Evolutionary conservation across 306 rosid species (phyloP).

Genomic region (Arachis hypogaea): DNA sequence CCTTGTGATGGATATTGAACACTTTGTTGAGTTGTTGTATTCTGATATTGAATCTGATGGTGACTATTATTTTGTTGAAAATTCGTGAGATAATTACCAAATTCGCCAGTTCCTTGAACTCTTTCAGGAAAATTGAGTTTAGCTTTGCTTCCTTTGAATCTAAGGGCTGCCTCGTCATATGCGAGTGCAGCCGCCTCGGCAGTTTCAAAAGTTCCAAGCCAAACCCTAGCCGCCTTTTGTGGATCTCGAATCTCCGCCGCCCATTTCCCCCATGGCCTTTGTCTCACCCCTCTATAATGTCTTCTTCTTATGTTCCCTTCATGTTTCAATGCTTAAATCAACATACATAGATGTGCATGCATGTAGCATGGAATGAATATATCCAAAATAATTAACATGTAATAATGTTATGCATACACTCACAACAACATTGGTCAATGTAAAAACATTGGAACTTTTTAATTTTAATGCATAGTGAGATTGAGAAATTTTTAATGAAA

Average conservation of each 20-base stretch:
- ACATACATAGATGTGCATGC: neutral
- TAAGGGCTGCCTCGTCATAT: slow-evolving; percentile 82
- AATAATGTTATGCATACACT: too few species aligned
- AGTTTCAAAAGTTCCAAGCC: slow-evolving; percentile 87
- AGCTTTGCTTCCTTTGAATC: slow-evolving; percentile 94
- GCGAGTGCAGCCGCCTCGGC: slow-evolving; percentile 90
- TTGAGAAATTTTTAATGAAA: too few species aligned
- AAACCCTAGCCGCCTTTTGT: slow-evolving; percentile 74
- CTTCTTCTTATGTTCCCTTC: slow-evolving; percentile 55
- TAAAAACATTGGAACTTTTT: too few species aligned
- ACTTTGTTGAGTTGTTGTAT: too few species aligned
- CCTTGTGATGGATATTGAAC: slow-evolving; percentile 24
- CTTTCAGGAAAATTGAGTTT: slow-evolving; percentile 90
- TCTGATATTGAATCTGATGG: neutral
- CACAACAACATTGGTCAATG: too few species aligned
- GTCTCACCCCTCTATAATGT: slow-evolving; percentile 92
- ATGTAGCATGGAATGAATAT: too few species aligned
- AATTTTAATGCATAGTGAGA: too few species aligned
- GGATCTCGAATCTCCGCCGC: slow-evolving; percentile 94
- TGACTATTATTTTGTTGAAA: slow-evolving; percentile 1
- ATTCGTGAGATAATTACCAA: slow-evolving; percentile 43
- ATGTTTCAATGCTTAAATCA: neutral
- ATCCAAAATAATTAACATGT: too few species aligned
- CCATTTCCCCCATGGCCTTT: slow-evolving; percentile 96
- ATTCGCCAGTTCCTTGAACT: slow-evolving; percentile 50